Percentiles rank a stretch among this genome's conserved stretches.
Evolutionary conservation across 2,329 filamentous ascomycete species (phyloP).

Genomic region (Sporothrix mexicana): DNA sequence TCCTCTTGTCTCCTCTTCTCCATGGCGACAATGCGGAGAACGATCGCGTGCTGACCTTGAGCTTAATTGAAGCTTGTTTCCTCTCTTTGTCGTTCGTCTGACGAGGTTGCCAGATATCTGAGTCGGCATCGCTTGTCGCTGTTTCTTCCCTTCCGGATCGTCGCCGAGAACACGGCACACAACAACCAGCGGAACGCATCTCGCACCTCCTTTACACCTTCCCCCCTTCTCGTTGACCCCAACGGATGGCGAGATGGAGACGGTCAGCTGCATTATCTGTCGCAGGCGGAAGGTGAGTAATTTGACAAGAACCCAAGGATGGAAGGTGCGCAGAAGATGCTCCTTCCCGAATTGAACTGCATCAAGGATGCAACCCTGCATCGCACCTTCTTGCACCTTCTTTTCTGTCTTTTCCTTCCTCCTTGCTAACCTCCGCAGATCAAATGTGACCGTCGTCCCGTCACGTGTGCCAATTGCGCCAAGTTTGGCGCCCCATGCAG

Average conservation of each 20-base stretch:
- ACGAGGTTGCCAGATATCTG: neutral
- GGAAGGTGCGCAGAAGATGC: conserved; percentile 11
- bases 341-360: neutral
- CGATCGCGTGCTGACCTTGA: conserved; percentile 24
- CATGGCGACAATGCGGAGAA: conserved; percentile 29
- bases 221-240: no score
- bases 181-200: conserved; percentile 19
- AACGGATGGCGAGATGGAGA: conserved; percentile 23
- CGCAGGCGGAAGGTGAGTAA: conserved; percentile 32
- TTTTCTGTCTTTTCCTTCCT: neutral
- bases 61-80: conserved; percentile 1
- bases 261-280: conserved; percentile 41
- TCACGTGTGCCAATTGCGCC: conserved; percentile 32
- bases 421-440: conserved; percentile 11
- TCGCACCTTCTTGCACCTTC: neutral
- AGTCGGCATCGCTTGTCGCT: conserved; percentile 14
- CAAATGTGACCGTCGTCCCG: conserved; percentile 32
- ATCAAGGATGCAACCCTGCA: neutral
- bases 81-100: neutral
- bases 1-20: conserved; percentile 19
- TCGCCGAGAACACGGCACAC: neutral
- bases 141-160: neutral
- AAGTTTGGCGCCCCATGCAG: conserved; percentile 33
- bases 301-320: neutral
- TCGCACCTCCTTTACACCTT: conserved; percentile 7